These are phyloP conservation scores for Puccinia coronata DNA, from an alignment of 1,284 basidiomycete genomes.

Conservation along the genomic window DNA sequence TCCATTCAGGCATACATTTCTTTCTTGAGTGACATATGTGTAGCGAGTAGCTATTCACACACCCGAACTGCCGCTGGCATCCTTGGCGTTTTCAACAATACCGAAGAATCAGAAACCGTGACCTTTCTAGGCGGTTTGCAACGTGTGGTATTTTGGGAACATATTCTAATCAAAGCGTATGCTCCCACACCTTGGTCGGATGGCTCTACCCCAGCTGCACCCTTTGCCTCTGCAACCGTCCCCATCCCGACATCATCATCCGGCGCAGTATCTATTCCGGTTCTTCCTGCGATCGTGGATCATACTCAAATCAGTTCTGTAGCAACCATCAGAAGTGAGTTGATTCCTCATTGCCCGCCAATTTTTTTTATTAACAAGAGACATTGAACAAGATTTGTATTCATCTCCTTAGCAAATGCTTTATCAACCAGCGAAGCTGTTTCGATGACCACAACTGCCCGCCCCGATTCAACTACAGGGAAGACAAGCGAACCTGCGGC, in stretches of 20 bases:
- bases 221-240: slow-evolving; percentile 41
- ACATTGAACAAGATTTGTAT: background rate
- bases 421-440: slow-evolving; percentile 24
- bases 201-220: slow-evolving; percentile 39
- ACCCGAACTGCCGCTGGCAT: slow-evolving; percentile 74
- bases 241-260: slow-evolving; percentile 46
- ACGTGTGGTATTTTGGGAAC: slow-evolving; percentile 82
- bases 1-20: slow-evolving; percentile 76
- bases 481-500: slow-evolving; percentile 12
- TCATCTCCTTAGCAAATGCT: slow-evolving; percentile 15
- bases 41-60: slow-evolving; percentile 80
- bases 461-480: slow-evolving; percentile 59
- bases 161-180: slow-evolving; percentile 71
- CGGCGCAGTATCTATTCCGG: slow-evolving; percentile 18
- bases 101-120: slow-evolving; percentile 69
- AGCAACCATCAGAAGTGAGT: slow-evolving; percentile 10
- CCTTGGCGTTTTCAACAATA: slow-evolving; percentile 72
- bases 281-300: slow-evolving; percentile 41
- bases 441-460: slow-evolving; percentile 60
- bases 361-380: background rate
- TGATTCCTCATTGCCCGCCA: background rate
- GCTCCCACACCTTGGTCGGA: slow-evolving; percentile 58
- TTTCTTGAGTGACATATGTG: slow-evolving; percentile 82
- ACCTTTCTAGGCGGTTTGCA: slow-evolving; percentile 77
- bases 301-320: slow-evolving; percentile 6